Evolutionary conservation across 768 basidiomycete genomes (phyloP).

Genomic region (Kwoniella shandongensis): DNA sequence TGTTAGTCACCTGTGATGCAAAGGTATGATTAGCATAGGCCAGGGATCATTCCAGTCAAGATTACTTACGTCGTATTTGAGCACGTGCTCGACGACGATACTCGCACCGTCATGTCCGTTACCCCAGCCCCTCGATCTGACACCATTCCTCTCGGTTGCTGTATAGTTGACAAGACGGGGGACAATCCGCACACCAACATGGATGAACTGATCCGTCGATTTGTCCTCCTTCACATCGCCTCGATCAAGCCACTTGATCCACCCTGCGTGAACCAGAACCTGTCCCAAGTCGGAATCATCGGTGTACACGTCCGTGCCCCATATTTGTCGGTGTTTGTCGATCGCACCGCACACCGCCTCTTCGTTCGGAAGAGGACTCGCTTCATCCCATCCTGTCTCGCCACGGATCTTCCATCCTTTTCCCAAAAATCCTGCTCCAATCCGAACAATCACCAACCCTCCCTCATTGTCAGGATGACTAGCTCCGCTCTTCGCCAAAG

Average conservation of each 20-base stretch:
- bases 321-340: conserved; percentile 45
- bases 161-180: conserved; percentile 54
- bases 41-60: too few relatives aligned
- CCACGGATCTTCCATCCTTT: conserved; percentile 38
- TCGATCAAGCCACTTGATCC: conserved; percentile 46
- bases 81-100: conserved; percentile 52
- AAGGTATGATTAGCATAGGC: too few relatives aligned
- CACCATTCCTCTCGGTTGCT: conserved; percentile 50
- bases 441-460: conserved; percentile 36
- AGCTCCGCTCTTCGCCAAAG: conserved; percentile 20
- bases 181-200: conserved; percentile 52
- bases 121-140: conserved; percentile 55
- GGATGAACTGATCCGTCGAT: conserved; percentile 25
- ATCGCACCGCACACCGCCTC: conserved; percentile 10
- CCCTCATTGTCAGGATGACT: conserved; percentile 22
- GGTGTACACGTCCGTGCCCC: conserved; percentile 58
- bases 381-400: conserved; percentile 44
- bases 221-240: background rate
- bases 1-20: conserved; percentile 13
- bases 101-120: conserved; percentile 57
- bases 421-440: conserved; percentile 36
- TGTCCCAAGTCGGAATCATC: conserved; percentile 56
- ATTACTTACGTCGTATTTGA: conserved; percentile 48
- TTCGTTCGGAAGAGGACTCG: conserved; percentile 12
- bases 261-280: conserved; percentile 55